Conservation (phyloP, 1,284 basidiomycete species). For the Bondarzewia mesenterica region DNA sequence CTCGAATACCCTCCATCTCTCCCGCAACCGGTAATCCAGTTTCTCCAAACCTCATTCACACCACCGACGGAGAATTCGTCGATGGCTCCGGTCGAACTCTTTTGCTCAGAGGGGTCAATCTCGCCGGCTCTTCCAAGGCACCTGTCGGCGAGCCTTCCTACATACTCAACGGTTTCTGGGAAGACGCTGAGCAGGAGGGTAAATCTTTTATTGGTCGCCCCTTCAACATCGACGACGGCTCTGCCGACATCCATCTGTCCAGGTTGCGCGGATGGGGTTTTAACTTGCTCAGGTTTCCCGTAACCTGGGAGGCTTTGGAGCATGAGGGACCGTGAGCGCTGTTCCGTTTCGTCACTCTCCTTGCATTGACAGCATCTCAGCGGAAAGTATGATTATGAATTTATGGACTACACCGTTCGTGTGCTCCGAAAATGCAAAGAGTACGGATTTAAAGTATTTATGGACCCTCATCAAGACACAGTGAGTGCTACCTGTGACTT, state of each 20-base stretch:
- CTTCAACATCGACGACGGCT: slow-evolving; percentile 76
- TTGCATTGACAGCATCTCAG: slow-evolving; percentile 30
- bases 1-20: slow-evolving; percentile 49
- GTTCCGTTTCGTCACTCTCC: background rate
- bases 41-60: slow-evolving; percentile 53
- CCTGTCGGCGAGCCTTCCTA: slow-evolving; percentile 68
- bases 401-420: slow-evolving; percentile 86
- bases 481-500: slow-evolving; percentile 53
- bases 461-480: slow-evolving; percentile 96
- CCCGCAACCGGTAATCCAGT: slow-evolving; percentile 61
- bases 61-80: slow-evolving; percentile 69
- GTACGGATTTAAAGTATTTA: slow-evolving; percentile 89
- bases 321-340: slow-evolving; percentile 85
- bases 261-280: slow-evolving; percentile 90
- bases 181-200: slow-evolving; percentile 69
- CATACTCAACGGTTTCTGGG: slow-evolving; percentile 81
- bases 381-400: slow-evolving; percentile 86
- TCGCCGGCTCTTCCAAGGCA: slow-evolving; percentile 83
- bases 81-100: slow-evolving; percentile 80
- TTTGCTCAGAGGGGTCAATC: slow-evolving; percentile 87
- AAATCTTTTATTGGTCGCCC: slow-evolving; percentile 72
- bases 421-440: slow-evolving; percentile 89
- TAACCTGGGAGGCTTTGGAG: slow-evolving; percentile 94
- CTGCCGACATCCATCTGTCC: slow-evolving; percentile 83
- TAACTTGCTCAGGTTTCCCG: slow-evolving; percentile 86